These are phyloP conservation scores for Colletotrichum aenigma DNA, from an alignment of 2,329 filamentous ascomycete genomes.

Conservation along the genomic window DNA sequence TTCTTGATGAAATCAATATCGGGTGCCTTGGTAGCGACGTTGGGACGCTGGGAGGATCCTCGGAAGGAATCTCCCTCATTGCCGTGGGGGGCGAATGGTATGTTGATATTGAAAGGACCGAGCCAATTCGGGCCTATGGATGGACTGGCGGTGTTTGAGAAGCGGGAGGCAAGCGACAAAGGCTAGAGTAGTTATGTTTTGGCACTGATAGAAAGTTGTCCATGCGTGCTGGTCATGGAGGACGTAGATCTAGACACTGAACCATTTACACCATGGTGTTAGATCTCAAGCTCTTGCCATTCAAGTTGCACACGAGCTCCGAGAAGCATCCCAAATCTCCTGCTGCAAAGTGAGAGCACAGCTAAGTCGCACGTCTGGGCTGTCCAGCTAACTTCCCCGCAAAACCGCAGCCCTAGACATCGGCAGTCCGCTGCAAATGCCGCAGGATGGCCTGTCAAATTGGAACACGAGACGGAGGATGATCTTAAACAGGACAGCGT, in stretches of 20 bases:
- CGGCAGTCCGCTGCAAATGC: background rate
- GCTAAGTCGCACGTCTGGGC: background rate
- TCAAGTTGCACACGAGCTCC: background rate
- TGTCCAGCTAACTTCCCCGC: background rate
- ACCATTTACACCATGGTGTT: background rate
- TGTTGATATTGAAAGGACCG: background rate
- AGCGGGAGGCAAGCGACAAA: background rate
- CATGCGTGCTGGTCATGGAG: background rate
- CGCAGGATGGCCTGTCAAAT: background rate
- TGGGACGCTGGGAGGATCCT: background rate
- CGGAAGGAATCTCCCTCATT: background rate
- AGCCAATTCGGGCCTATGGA: background rate
- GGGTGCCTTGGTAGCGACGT: background rate
- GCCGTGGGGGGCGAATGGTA: background rate
- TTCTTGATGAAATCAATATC: background rate
- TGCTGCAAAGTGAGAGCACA: background rate
- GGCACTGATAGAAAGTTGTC: rapidly evolving
- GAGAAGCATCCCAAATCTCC: background rate
- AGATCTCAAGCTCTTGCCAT: background rate
- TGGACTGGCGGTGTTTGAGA: background rate
- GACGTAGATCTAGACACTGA: background rate
- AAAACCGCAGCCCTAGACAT: background rate
- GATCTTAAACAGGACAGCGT: background rate
- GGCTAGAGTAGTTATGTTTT: rapidly evolving
- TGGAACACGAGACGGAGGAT: background rate